Base-by-base conservation (phyloP, 306 rosid species). In the Pyrus pyrifolia region DNA sequence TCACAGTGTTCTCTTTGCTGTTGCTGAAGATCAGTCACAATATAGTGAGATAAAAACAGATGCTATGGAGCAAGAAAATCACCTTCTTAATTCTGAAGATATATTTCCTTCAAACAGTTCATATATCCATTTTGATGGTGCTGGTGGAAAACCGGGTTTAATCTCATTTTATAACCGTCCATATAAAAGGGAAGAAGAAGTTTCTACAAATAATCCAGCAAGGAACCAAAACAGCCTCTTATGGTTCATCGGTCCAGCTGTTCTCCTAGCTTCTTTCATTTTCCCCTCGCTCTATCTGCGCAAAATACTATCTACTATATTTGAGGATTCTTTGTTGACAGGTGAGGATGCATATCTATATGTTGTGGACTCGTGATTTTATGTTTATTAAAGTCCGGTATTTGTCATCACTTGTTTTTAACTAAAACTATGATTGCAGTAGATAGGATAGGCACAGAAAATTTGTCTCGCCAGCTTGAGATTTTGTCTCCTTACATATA, bases 241-340 rank as follows among this genome's bases (percentile, higher is more conserved):
- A 52, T 95, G 99, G 97, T 86, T 92, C 75, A 38, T 86, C 11
- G 97, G 97, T 71, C 99, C 99, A 40, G 86, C 97, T 25, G 86
- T 95, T 72, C 97, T 95, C 22, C 96, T 95, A 67, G 91, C 97
- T 71, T 95, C 99, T 66, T 95, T 95, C 87, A 85, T 95, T 80
- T 90, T 92, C 79, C 99, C 99, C 30, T 92, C 99, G 2, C 96
- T 95, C 23, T 92, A 95, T 84, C 73, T 95, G 78, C 97, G 97
- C 51, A 87, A 83, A 89, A 71, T 90, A 52, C 90, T 95, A 25
- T 90, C 96, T 67, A 78, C 86, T 71, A 61, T 95, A 78, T 95
- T 91, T 83, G 99, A 95, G 89, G 99, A 95, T 86, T 95, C 99
- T 46, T 78, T 95, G 85, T 81, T 95, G 74, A 95, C 99, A 77